These are phyloP conservation scores for Rosellinia necatrix DNA, from an alignment of 2,329 filamentous ascomycete genomes.

Conservation along the genomic window DNA sequence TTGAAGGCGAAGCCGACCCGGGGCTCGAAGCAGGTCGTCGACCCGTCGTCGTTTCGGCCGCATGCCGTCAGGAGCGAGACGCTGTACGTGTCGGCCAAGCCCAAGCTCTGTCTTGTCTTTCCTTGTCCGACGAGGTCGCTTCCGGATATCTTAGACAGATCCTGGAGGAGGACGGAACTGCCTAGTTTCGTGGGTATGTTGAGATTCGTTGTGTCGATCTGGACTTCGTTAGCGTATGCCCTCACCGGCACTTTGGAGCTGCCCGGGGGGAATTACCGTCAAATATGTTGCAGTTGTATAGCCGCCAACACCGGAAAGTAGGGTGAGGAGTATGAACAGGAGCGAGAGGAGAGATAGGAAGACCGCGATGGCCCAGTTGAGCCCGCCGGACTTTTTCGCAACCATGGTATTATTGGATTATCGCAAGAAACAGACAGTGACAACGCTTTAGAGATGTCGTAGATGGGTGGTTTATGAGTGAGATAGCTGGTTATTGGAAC, in stretches of 20 bases:
- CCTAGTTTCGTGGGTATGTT: constrained; percentile 40
- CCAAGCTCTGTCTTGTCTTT: constrained; percentile 36
- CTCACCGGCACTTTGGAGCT: background rate
- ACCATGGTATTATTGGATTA: too few relatives aligned
- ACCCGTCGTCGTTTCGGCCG: constrained; percentile 29
- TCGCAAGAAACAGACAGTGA: background rate
- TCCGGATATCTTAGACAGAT: constrained; percentile 40
- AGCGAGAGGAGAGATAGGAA: constrained; percentile 34
- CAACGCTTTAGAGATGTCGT: too few relatives aligned
- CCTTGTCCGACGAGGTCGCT: constrained; percentile 41
- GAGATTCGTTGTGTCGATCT: constrained; percentile 41
- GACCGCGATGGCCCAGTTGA: constrained; percentile 27
- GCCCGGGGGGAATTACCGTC: constrained; percentile 33
- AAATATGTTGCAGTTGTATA: constrained; percentile 41
- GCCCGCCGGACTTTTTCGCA: constrained; percentile 9
- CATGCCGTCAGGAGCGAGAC: constrained; percentile 43
- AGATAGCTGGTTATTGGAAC: background rate
- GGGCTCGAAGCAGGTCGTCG: constrained; percentile 36
- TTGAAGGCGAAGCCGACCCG: constrained; percentile 40
- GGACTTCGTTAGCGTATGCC: constrained; percentile 2
- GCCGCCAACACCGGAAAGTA: constrained; percentile 38
- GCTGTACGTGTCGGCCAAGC: constrained; percentile 39
- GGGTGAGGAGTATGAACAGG: constrained; percentile 36
- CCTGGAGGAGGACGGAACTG: constrained; percentile 39
- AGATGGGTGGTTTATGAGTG: background rate